Conservation (phyloP, 805 yeast species). For the Diddensiella transvaalensis region DNA sequence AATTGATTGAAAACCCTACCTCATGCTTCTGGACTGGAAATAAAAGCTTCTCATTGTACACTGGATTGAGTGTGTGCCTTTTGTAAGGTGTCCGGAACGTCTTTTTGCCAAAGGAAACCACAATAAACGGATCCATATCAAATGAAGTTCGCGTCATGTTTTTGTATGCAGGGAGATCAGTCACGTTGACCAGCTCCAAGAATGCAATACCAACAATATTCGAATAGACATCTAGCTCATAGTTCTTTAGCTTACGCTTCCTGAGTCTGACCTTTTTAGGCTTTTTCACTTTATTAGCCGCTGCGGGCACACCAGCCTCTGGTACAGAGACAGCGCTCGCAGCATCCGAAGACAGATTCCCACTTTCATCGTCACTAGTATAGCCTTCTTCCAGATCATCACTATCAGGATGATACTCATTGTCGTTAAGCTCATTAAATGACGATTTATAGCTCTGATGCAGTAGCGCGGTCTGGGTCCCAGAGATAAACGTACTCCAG, state of each 20-base stretch:
- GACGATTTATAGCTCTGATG: not conserved
- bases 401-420: not conserved
- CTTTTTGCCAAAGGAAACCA: constrained; percentile 82
- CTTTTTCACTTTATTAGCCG: not conserved
- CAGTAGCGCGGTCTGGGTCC: not conserved
- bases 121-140: constrained; percentile 96
- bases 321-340: not conserved
- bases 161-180: constrained; percentile 73
- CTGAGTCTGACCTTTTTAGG: not conserved
- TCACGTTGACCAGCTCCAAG: constrained; percentile 68
- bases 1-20: constrained; percentile 57
- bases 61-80: constrained; percentile 77
- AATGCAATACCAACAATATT: constrained; percentile 62
- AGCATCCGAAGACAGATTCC: constrained; percentile 1
- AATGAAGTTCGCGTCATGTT: constrained; percentile 71
- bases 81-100: constrained; percentile 83
- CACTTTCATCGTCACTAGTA: constrained; percentile 1
- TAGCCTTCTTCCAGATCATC: not conserved
- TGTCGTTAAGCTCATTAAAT: constrained; percentile 8
- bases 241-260: constrained; percentile 9
- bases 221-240: constrained; percentile 24
- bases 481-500: constrained; percentile 14
- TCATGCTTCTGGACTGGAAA: constrained; percentile 74
- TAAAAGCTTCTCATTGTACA: constrained; percentile 73
- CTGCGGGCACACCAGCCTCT: not conserved